These are phyloP conservation scores for Aquilaria sinensis DNA, from an alignment of 345 rosid species.

Conservation along the genomic window DNA sequence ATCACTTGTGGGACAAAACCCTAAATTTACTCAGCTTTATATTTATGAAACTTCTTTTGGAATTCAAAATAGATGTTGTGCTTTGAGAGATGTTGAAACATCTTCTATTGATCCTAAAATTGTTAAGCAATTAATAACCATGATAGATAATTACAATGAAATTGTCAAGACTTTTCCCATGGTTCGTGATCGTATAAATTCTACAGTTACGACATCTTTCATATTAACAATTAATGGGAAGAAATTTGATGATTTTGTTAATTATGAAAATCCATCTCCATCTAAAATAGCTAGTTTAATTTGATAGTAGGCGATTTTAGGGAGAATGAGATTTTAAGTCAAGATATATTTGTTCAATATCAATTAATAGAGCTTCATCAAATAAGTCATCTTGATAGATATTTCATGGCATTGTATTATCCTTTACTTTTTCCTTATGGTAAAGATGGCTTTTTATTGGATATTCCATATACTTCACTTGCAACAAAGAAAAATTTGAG, in stretches of 20 bases:
- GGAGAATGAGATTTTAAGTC: no score
- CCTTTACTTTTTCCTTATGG: slow-evolving; percentile 10
- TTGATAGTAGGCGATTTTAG: neutral
- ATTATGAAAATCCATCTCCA: neutral
- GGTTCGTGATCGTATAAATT: neutral
- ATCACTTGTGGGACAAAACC: accelerated
- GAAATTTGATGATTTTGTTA: neutral
- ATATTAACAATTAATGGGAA: neutral
- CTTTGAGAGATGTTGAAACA: accelerated
- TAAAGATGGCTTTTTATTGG: slow-evolving; percentile 4
- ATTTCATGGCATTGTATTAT: slow-evolving; percentile 9
- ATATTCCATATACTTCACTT: neutral
- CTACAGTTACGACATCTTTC: neutral
- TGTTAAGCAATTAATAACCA: neutral
- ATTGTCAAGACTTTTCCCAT: neutral
- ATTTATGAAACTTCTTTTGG: neutral
- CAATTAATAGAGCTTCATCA: neutral
- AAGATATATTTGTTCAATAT: no score
- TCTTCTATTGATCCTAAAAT: neutral
- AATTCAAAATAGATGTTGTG: neutral
- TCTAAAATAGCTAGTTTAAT: neutral
- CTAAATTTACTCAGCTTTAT: neutral
- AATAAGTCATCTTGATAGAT: neutral
- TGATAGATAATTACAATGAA: neutral
- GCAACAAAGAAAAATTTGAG: no score